phyloP scores from a whole-genome alignment of 2,329 filamentous ascomycete species.

The Trichoderma harzianum region DNA sequence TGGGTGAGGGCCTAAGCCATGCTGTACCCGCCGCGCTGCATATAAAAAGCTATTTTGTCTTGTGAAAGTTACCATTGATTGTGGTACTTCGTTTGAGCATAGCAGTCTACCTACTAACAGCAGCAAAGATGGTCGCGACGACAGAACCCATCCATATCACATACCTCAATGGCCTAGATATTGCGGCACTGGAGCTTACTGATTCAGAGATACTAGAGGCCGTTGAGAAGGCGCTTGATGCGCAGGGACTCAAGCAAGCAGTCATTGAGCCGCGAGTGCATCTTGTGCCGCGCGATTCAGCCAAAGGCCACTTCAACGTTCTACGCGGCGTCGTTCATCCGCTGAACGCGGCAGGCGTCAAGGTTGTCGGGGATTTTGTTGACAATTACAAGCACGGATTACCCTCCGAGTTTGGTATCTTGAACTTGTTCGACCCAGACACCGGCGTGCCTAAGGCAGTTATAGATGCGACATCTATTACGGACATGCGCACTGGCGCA shows the following conservation, averaged over 20 bases:
- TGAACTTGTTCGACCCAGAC: conserved; percentile 16
- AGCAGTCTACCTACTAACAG: neutral
- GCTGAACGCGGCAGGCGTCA: neutral
- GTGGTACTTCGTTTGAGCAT: neutral
- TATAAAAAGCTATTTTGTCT: neutral
- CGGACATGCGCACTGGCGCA: conserved; percentile 16
- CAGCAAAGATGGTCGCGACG: neutral
- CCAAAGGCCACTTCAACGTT: conserved; percentile 1
- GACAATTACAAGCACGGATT: conserved; percentile 3
- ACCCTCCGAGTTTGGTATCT: conserved; percentile 13
- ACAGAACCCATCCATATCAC: neutral
- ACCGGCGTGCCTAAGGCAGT: conserved; percentile 10
- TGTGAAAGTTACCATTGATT: no score
- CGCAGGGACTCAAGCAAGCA: neutral
- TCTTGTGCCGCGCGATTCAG: neutral
- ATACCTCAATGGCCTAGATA: neutral
- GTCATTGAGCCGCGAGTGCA: neutral
- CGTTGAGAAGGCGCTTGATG: conserved; percentile 1
- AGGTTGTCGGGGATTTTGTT: neutral
- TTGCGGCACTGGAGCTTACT: neutral
- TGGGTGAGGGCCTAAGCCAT: no score
- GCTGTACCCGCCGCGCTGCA: neutral
- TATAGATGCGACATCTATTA: conserved; percentile 15
- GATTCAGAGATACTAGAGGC: neutral
- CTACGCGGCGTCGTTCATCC: neutral